Base-by-base conservation (phyloP, 768 basidiomycete genomes). In the Collybia sp. region DNA sequence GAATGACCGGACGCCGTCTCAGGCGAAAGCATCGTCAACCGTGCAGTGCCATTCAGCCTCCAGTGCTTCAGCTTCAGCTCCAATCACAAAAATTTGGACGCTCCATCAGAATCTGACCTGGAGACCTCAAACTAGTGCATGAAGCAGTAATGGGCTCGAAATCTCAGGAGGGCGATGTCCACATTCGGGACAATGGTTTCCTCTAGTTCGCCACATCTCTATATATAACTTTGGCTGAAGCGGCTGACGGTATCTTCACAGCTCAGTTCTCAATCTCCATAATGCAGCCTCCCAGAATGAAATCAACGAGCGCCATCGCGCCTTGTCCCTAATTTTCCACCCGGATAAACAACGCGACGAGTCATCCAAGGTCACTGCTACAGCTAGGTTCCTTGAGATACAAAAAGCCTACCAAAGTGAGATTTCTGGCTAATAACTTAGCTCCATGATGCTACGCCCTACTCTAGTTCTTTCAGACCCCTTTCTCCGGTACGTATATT, bases 381-480 rank as follows among this genome's bases (percentile, higher is more conserved):
- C 80, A 18, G 70, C 73, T 30, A 77, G 76, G 42, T 92, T 93
- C 51, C 71, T 85, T 13, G 80, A 84, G 59, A 75, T 93, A 16
- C 88, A 91, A 52, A 84, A 83, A 52, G 89, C 91, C 11, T 92
- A 92, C 59, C 82, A 92, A 76, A 78, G 86, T 83, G 54, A 43
- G 70, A 49, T 4, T 4, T 25, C 25, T 25, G 8, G 8, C 25
- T 25, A 25, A 25, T 25, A 25, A 8, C 25, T 25, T 25, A 3
- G 25, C 8, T 25, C 3, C 25, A 25, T 25, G 25, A 25, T 25
- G 25, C 25, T 25, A 25, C 25, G 3, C 25, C 41, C 19, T 12
- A 44, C 9, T 43, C 52, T 57, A 82, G 83, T 91, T 17, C 63
- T 92, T 20, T 85, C 82, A 34, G 88, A 93, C 56, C 75, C 81